A percentile compares a stretch with the other conserved stretches of the same genome.
phyloP scores from a whole-genome alignment of 2,329 filamentous ascomycete species.

The Colletotrichum neosansevieriae region DNA sequence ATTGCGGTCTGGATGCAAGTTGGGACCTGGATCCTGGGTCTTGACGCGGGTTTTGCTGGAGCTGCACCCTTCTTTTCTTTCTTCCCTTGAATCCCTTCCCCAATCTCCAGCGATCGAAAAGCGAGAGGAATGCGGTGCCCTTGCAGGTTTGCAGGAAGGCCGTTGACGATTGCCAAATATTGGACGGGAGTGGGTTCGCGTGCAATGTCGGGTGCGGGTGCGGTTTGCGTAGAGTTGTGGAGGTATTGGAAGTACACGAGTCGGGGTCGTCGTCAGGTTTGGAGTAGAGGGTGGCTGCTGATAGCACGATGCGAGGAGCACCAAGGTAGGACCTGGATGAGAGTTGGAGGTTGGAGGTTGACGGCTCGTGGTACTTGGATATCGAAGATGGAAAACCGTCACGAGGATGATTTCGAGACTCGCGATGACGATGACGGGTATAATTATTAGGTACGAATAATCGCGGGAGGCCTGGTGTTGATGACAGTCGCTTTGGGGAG shows the following conservation, averaged over 20 bases:
- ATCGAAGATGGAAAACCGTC: slow-evolving; percentile 21
- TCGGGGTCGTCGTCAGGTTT: slow-evolving; percentile 37
- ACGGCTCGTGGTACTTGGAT: slow-evolving; percentile 22
- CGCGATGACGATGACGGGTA: slow-evolving; percentile 25
- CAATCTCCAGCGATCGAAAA: slow-evolving; percentile 17
- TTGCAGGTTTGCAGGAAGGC: slow-evolving; percentile 18
- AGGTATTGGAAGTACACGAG: slow-evolving; percentile 29
- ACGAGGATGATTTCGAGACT: slow-evolving; percentile 35
- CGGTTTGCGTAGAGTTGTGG: slow-evolving; percentile 36
- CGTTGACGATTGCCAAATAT: background rate
- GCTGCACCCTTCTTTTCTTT: slow-evolving; percentile 14
- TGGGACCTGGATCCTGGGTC: slow-evolving; percentile 6
- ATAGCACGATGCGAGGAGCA: slow-evolving; percentile 13
- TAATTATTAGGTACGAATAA: slow-evolving; percentile 24
- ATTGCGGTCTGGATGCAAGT: slow-evolving; percentile 16
- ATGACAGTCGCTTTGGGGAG: background rate
- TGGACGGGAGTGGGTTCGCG: slow-evolving; percentile 15
- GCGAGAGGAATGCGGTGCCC: slow-evolving; percentile 14
- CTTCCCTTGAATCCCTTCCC: background rate
- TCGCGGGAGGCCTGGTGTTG: slow-evolving; percentile 20
- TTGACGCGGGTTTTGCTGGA: slow-evolving; percentile 15
- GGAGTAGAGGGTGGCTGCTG: slow-evolving; percentile 18
- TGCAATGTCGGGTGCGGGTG: slow-evolving; percentile 28
- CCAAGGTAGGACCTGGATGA: slow-evolving; percentile 15
- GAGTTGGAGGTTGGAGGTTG: background rate